Evolutionary conservation across 495 filamentous ascomycete genomes (phyloP).

Genomic region (Neurospora tetrasperma): DNA sequence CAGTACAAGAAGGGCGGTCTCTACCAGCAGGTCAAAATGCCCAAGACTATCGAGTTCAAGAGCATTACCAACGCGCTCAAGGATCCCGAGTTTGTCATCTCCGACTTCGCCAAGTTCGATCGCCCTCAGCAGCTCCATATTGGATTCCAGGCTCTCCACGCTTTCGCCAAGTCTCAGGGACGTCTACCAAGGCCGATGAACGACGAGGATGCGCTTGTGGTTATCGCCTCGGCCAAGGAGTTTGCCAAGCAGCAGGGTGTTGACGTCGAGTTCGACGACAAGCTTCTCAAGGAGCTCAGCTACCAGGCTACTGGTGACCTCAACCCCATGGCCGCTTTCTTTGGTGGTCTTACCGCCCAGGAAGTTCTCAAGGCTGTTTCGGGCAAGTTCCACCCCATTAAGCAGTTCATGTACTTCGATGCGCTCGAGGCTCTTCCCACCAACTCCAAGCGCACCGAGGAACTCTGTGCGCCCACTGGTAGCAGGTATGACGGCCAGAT

Average conservation of each 20-base stretch:
- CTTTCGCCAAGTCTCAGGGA: slow-evolving; percentile 61
- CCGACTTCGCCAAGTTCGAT: slow-evolving; percentile 96
- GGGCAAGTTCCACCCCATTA: slow-evolving; percentile 88
- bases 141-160: slow-evolving; percentile 85
- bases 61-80: slow-evolving; percentile 62
- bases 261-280: slow-evolving; percentile 76
- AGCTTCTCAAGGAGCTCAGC: slow-evolving; percentile 83
- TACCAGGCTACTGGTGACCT: slow-evolving; percentile 94
- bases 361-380: slow-evolving; percentile 96
- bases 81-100: slow-evolving; percentile 80
- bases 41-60: slow-evolving; percentile 86
- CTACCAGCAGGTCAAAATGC: slow-evolving; percentile 95
- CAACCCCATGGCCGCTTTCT: slow-evolving; percentile 86
- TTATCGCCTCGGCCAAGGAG: slow-evolving; percentile 59
- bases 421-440: slow-evolving; percentile 87
- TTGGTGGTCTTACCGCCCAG: slow-evolving; percentile 90
- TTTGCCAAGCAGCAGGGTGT: slow-evolving; percentile 62
- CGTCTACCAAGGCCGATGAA: slow-evolving; percentile 75
- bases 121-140: slow-evolving; percentile 84
- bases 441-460: slow-evolving; percentile 63
- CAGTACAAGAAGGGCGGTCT: slow-evolving; percentile 80
- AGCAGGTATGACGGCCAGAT: slow-evolving; percentile 95
- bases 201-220: slow-evolving; percentile 68
- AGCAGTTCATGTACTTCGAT: slow-evolving; percentile 95
- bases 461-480: slow-evolving; percentile 71